Base-by-base conservation (phyloP, 345 rosid genomes). In the Lepidium didymum region DNA sequence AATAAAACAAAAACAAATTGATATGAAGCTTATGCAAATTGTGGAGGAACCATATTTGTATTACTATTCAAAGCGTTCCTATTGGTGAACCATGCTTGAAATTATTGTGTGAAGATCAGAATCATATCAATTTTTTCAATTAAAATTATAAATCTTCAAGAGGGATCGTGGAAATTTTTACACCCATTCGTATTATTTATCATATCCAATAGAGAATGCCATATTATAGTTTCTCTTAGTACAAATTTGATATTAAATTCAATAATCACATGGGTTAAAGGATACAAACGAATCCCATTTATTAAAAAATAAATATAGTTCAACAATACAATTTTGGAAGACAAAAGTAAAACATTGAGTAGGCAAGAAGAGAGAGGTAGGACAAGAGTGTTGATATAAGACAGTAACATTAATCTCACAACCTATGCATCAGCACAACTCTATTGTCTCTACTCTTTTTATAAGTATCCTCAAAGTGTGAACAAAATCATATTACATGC, bases 331-430 rank as follows among this genome's bases (percentile, higher is more conserved):
- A 44, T 1, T 62, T 25, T 34, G 54, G 43, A 38, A 71, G 69
- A 71, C 69, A 36, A 25, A 44, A 55, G 23, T 55, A 45, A 53
- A 71, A 71, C 64, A 71, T 18, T 55, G 34, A 62, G 49, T 55
- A 44, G 69, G 57, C 75, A 71, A 71, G 64, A 71, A 63, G 7
- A 37, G 3, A 45, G 56, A 63, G 42, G 64, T 71, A 71, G 63
- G 69, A 57, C 71, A 73, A 57, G 46, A 41, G 55, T 57, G 77
- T 65, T 73, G 46, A 57, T 65, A 57, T 64, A 73, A 43, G 77
- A 73, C 77, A 73, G 27, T 43, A 64, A 64, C 76, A 72, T 64
- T 37, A 64, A 56, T 38, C 50, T 54, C 64, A 54, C 64, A 63
- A 55, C 64, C 50, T 71, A 63, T 56, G 56, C 53, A 72, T 72